Evolutionary conservation across 371 early-diverging fungal genomes (phyloP).

Genomic region (Gilbertella persicaria): DNA sequence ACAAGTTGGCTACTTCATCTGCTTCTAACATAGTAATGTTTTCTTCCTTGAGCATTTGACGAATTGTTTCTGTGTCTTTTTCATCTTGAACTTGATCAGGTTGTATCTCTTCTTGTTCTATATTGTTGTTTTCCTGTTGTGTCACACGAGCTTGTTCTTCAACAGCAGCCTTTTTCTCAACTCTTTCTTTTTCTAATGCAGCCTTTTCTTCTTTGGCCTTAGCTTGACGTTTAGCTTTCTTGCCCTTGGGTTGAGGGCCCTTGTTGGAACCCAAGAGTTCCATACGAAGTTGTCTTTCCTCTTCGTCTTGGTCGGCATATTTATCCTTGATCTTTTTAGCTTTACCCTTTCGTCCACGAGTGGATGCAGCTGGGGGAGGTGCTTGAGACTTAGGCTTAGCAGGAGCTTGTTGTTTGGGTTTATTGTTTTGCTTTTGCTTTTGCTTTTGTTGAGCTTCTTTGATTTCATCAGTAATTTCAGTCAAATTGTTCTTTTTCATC

Average conservation of each 20-base stretch:
- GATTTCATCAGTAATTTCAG: conserved; percentile 20
- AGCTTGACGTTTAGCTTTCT: conserved; percentile 67
- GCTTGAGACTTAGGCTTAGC: conserved; percentile 5
- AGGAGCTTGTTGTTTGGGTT: conserved; percentile 10
- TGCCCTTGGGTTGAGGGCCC: conserved; percentile 75
- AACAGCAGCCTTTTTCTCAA: conserved; percentile 32
- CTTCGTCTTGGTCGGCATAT: conserved; percentile 94
- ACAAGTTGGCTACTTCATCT: conserved; percentile 65
- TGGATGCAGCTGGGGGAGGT: conserved; percentile 38
- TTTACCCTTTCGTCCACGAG: conserved; percentile 88
- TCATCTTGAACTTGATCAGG: conserved; percentile 16
- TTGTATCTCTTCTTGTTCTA: conserved; percentile 6
- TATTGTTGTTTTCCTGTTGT: conserved; percentile 1
- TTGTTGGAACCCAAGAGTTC: conserved; percentile 77
- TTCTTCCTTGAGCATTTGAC: conserved; percentile 72
- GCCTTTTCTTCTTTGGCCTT: conserved; percentile 53
- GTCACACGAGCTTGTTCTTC: conserved; percentile 1
- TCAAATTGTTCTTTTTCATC: conserved; percentile 60
- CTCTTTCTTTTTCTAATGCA: conserved; percentile 24
- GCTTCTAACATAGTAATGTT: conserved; percentile 69
- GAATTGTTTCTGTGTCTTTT: conserved; percentile 63
- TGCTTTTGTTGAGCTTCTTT: conserved; percentile 13
- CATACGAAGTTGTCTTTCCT: conserved; percentile 83
- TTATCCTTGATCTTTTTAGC: conserved; percentile 90
- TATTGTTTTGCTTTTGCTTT: conserved; percentile 14